A percentile compares a stretch with the other conserved stretches of the same genome.
These are phyloP conservation scores for Tremella mesenterica DNA, from an alignment of 768 basidiomycete species.

Conservation along the genomic window DNA sequence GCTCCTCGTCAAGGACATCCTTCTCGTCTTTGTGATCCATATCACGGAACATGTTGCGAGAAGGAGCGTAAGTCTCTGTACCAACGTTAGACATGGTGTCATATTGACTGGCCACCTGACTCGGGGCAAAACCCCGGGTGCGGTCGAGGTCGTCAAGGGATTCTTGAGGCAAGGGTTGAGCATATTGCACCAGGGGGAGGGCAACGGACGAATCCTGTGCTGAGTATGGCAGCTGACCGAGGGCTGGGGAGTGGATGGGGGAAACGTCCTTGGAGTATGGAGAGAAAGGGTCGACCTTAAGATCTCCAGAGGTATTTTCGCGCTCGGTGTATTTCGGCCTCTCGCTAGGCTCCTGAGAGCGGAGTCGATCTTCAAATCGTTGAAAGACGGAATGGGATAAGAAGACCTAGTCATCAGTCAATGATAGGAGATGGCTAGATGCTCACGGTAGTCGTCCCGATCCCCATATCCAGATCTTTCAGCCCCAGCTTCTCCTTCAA, in stretches of 20 bases:
- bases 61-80: conserved; percentile 87
- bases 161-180: conserved; percentile 67
- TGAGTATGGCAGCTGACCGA: conserved; percentile 28
- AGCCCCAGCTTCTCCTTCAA: conserved; percentile 47
- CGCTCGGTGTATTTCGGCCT: conserved; percentile 55
- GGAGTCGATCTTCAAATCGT: conserved; percentile 73
- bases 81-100: conserved; percentile 74
- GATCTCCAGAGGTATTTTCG: conserved; percentile 46
- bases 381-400: conserved; percentile 79
- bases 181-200: conserved; percentile 73
- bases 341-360: conserved; percentile 75
- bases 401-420: conserved; percentile 58
- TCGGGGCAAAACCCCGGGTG: conserved; percentile 48
- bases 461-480: conserved; percentile 63
- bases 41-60: conserved; percentile 88
- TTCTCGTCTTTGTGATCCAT: conserved; percentile 64
- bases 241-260: conserved; percentile 24
- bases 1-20: conserved; percentile 73
- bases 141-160: conserved; percentile 76
- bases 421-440: background rate
- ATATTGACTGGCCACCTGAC: conserved; percentile 56
- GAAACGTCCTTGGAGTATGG: conserved; percentile 33
- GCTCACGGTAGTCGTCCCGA: conserved; percentile 75
- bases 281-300: conserved; percentile 43
- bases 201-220: conserved; percentile 55